These are phyloP conservation scores for Gryganskiella cystojenkinii DNA, from an alignment of 192 early-diverging fungal species.

Conservation along the genomic window DNA sequence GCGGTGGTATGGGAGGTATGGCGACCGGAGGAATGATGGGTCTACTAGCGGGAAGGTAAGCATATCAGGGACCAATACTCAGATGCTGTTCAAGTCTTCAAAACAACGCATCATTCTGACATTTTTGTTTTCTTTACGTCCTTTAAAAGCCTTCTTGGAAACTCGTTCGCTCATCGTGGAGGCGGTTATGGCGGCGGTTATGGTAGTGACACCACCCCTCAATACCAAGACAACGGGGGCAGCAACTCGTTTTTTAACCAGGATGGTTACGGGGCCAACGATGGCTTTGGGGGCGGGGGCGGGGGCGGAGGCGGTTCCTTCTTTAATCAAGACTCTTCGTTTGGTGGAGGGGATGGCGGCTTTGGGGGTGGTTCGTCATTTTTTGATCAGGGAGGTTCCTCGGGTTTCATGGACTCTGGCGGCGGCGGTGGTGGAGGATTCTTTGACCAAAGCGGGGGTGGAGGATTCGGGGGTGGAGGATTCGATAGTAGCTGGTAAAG, in stretches of 20 bases:
- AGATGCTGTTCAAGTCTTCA: too few species aligned
- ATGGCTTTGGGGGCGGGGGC: constrained; percentile 10
- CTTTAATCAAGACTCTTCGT: background rate
- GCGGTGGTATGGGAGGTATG: constrained; percentile 18
- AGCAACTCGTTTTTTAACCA: constrained; percentile 12
- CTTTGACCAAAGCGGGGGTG: constrained; percentile 14
- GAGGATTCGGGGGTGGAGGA: background rate
- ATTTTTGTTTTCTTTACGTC: too few species aligned
- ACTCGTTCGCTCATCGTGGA: too few species aligned
- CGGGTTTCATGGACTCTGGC: background rate
- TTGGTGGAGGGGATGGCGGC: constrained; percentile 9
- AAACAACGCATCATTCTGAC: too few species aligned
- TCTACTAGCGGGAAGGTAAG: constrained; percentile 4
- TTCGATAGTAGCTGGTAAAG: too few species aligned
- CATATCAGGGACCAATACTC: too few species aligned
- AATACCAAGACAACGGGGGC: background rate
- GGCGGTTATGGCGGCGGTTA: background rate
- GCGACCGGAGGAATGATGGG: constrained; percentile 28
- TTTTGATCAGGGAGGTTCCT: constrained; percentile 6
- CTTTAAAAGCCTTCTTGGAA: too few species aligned
- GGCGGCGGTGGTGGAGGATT: constrained; percentile 8
- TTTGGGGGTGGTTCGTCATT: background rate
- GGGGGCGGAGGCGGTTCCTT: constrained; percentile 4
- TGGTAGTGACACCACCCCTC: background rate
- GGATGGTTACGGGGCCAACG: constrained; percentile 16